A percentile compares a stretch with the other conserved stretches of the same genome.
phyloP scores from a whole-genome alignment of 345 rosid genomes.

The Bruguiera sexangula region DNA sequence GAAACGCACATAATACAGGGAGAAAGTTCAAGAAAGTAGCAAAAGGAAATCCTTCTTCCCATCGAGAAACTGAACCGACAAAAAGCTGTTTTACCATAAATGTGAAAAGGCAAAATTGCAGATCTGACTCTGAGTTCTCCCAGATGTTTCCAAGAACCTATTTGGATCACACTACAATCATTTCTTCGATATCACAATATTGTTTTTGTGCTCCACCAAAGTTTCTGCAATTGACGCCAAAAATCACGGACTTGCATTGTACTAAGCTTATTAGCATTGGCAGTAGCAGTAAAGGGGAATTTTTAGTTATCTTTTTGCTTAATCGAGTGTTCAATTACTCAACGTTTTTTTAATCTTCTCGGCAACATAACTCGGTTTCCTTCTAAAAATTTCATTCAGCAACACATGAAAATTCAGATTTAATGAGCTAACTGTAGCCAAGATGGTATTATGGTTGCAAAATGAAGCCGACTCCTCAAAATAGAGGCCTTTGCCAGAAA shows the following conservation, averaged over 20 bases:
- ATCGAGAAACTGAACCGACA: too few relatives aligned
- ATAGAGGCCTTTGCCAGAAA: not conserved
- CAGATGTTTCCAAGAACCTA: not conserved
- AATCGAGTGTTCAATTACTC: too few relatives aligned
- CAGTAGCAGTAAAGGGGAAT: too few relatives aligned
- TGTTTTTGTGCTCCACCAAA: too few relatives aligned
- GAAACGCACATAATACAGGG: too few relatives aligned
- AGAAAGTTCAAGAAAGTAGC: slow-evolving; percentile 3
- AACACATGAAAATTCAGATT: slow-evolving; percentile 2
- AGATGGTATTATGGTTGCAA: not conserved
- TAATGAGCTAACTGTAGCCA: not conserved
- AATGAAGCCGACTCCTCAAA: not conserved
- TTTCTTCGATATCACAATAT: too few relatives aligned
- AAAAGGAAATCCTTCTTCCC: not conserved
- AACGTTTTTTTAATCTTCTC: not conserved
- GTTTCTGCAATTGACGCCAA: not conserved
- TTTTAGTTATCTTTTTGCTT: too few relatives aligned
- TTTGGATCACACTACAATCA: too few relatives aligned
- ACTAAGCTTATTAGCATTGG: too few relatives aligned
- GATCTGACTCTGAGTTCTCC: slow-evolving; percentile 5
- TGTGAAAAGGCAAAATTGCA: not conserved
- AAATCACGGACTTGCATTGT: too few relatives aligned
- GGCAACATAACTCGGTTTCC: slow-evolving; percentile 7
- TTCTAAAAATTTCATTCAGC: not conserved
- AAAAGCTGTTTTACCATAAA: not conserved